Evolutionary conservation across 228 moss, liverwort and hornwort species (phyloP).

Genomic region (Sphagnum fallax): DNA sequence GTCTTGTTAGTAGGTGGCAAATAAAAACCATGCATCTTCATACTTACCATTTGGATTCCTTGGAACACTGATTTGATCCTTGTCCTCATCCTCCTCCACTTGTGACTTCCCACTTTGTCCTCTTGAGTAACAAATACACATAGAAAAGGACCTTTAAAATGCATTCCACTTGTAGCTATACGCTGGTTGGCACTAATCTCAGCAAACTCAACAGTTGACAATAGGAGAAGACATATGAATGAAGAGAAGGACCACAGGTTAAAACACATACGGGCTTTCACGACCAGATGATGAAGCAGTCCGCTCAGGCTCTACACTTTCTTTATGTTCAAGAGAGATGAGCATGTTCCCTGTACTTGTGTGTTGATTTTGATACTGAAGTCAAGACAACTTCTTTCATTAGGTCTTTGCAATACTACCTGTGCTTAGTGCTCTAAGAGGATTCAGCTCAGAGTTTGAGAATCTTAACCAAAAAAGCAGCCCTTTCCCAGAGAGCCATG

Average conservation of each 20-base stretch:
- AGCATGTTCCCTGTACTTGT: too few species aligned
- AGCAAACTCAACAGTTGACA: background rate
- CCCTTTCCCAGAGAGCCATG: too few species aligned
- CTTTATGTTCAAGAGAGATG: conserved; percentile 24
- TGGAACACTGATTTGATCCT: conserved; percentile 20
- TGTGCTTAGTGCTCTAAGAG: too few species aligned
- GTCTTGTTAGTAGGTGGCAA: too few species aligned
- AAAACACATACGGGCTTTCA: conserved; percentile 68
- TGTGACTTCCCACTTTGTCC: conserved; percentile 43
- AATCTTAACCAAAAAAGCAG: too few species aligned
- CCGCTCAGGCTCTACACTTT: conserved; percentile 49
- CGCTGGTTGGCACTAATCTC: background rate
- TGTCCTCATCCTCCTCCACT: conserved; percentile 66
- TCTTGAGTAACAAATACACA: conserved; percentile 10
- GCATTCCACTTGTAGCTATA: background rate
- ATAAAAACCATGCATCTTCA: background rate
- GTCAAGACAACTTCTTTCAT: too few species aligned
- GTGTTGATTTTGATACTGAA: too few species aligned
- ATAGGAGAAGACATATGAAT: background rate
- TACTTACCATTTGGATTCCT: conserved; percentile 21
- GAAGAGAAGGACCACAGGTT: background rate
- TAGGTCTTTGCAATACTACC: too few species aligned
- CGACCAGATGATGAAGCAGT: conserved; percentile 81
- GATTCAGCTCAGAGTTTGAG: too few species aligned
- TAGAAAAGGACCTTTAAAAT: background rate